These are phyloP conservation scores for Lyophyllum shimeji DNA, from an alignment of 768 basidiomycete species.

Conservation along the genomic window DNA sequence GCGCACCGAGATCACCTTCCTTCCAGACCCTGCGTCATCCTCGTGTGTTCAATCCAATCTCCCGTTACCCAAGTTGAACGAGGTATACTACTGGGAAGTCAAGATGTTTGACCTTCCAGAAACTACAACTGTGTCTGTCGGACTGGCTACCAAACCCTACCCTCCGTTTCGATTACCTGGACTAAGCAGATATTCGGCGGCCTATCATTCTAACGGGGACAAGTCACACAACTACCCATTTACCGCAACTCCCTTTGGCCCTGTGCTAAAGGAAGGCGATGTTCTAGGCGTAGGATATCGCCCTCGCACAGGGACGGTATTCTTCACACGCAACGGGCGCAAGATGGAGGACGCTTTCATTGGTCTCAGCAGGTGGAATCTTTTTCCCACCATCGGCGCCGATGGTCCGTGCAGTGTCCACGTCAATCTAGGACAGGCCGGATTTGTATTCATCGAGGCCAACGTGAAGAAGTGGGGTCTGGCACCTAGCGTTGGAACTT, in stretches of 20 bases:
- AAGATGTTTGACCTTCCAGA: slow-evolving; percentile 98
- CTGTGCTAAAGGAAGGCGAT: slow-evolving; percentile 88
- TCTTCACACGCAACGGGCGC: slow-evolving; percentile 97
- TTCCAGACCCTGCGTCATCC: slow-evolving; percentile 92
- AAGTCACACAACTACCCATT: slow-evolving; percentile 98
- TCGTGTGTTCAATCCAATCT: slow-evolving; percentile 97
- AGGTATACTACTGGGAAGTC: slow-evolving; percentile 99
- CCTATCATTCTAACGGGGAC: slow-evolving; percentile 95
- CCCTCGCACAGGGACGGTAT: slow-evolving; percentile 96
- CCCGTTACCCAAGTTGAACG: slow-evolving; percentile 95
- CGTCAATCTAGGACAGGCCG: slow-evolving; percentile 95
- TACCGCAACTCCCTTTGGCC: slow-evolving; percentile 80
- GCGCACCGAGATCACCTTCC: slow-evolving; percentile 96
- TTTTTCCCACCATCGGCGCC: slow-evolving; percentile 96
- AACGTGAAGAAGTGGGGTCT: slow-evolving; percentile 99
- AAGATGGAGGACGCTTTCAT: slow-evolving; percentile 96
- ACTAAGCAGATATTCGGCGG: slow-evolving; percentile 81
- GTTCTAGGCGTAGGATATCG: slow-evolving; percentile 95
- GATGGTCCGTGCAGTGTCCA: slow-evolving; percentile 96
- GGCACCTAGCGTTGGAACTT: slow-evolving; percentile 94
- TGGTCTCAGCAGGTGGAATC: slow-evolving; percentile 85
- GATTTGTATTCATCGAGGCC: slow-evolving; percentile 99
- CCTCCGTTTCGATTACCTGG: slow-evolving; percentile 93
- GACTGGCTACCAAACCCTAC: slow-evolving; percentile 95
- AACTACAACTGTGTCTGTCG: slow-evolving; percentile 86